Percentiles rank a stretch among this genome's conserved stretches.
These are phyloP conservation scores for Cyberlindnera bimundalis DNA, from an alignment of 805 yeast genomes.

Conservation along the genomic window DNA sequence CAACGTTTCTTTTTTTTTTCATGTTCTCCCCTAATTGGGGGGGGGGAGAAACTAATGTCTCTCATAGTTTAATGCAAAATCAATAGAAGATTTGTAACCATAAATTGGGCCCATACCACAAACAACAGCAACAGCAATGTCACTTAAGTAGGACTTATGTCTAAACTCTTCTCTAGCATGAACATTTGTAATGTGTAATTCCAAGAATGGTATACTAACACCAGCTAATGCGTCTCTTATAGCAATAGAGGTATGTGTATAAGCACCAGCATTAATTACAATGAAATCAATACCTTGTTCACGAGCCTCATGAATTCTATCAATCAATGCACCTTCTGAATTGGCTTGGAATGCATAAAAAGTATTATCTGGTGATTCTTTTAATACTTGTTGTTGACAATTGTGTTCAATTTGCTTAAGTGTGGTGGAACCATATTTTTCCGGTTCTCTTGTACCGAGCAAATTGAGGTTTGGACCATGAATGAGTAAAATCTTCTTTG, in stretches of 20 bases:
- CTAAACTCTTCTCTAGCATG: conserved; percentile 50
- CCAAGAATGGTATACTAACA: conserved; percentile 47
- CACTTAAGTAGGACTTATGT: conserved; percentile 46
- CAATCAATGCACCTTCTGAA: conserved; percentile 45
- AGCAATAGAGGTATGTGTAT: conserved; percentile 49
- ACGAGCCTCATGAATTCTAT: conserved; percentile 45
- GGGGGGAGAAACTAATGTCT: no score
- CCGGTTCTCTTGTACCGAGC: conserved; percentile 48
- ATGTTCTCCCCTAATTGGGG: no score
- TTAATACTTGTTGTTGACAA: conserved; percentile 26
- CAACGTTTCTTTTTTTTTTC: neutral
- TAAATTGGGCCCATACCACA: conserved; percentile 29
- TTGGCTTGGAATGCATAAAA: conserved; percentile 40
- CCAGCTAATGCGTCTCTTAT: conserved; percentile 47
- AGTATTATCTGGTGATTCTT: conserved; percentile 28
- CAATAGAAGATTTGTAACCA: conserved; percentile 30
- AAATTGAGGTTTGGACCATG: conserved; percentile 50
- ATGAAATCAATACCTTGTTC: conserved; percentile 36
- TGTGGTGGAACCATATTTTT: conserved; percentile 47
- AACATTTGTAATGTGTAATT: conserved; percentile 48
- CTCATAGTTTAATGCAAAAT: conserved; percentile 26
- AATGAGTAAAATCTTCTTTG: conserved; percentile 36
- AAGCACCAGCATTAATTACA: conserved; percentile 50
- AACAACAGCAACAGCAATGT: conserved; percentile 44
- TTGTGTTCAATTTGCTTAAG: conserved; percentile 41